phyloP scores from a whole-genome alignment of 768 basidiomycete species.

The Zangia roseola region DNA sequence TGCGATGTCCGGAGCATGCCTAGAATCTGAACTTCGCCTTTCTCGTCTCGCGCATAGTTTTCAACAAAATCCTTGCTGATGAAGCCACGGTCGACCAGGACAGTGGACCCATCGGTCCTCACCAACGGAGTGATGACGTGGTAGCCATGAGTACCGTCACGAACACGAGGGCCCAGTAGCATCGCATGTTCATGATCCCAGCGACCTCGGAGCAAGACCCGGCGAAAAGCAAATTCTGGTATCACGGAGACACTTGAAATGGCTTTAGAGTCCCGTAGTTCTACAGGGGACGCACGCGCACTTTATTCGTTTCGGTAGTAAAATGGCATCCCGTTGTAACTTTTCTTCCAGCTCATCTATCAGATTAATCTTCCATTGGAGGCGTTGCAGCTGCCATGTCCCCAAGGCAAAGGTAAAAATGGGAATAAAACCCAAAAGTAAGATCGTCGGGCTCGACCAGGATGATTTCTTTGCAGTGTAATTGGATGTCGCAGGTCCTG shows the following conservation, averaged over 20 bases:
- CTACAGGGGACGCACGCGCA: constrained; percentile 39
- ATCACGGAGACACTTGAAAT: constrained; percentile 61
- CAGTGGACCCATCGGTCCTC: constrained; percentile 75
- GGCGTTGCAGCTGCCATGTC: constrained; percentile 89
- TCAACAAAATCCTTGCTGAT: constrained; percentile 58
- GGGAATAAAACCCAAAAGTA: constrained; percentile 82
- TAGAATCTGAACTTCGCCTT: constrained; percentile 66
- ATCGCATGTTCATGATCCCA: constrained; percentile 82
- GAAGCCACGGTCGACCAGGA: constrained; percentile 93
- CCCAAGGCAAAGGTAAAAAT: constrained; percentile 89
- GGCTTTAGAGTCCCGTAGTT: constrained; percentile 17
- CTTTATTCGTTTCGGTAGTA: constrained; percentile 86
- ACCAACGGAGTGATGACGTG: constrained; percentile 86
- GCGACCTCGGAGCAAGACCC: constrained; percentile 72
- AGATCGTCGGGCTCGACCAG: constrained; percentile 67
- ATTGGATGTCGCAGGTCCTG: constrained; percentile 34
- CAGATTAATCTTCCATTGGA: constrained; percentile 92
- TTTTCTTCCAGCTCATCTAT: constrained; percentile 95
- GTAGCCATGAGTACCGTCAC: constrained; percentile 84
- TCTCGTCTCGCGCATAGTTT: constrained; percentile 36
- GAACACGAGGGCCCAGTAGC: constrained; percentile 81
- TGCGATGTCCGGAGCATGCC: constrained; percentile 87
- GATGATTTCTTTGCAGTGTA: constrained; percentile 61
- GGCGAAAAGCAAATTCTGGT: constrained; percentile 87
- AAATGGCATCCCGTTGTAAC: constrained; percentile 72